Conservation (phyloP, 352 stramenopile species). For the Pythium insidiosum region DNA sequence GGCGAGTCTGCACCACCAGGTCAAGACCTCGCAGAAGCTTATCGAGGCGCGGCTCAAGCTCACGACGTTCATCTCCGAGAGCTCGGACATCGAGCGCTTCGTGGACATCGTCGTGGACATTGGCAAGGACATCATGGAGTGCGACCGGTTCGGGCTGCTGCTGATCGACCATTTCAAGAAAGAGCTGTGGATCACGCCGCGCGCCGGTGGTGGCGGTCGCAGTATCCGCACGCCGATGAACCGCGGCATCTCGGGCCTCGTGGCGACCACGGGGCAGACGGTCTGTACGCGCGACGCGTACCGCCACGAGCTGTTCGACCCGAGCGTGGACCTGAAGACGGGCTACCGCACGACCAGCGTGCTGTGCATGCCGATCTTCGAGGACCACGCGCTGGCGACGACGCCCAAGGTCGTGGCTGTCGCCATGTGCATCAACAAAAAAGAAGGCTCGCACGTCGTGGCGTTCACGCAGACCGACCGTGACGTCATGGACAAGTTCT, state of each 20-base stretch:
- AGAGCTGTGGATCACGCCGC: conserved; percentile 67
- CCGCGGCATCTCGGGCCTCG: conserved; percentile 53
- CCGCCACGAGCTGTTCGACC: conserved; percentile 64
- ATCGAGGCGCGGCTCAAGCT: conserved; percentile 55
- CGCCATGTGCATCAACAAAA: conserved; percentile 90
- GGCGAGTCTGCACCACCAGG: conserved; percentile 49
- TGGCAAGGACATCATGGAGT: conserved; percentile 71
- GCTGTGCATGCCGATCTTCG: conserved; percentile 65
- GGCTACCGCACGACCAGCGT: conserved; percentile 71
- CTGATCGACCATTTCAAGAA: conserved; percentile 75
- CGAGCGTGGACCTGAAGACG: conserved; percentile 59
- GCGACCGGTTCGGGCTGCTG: conserved; percentile 56
- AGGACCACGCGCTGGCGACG: conserved; percentile 38
- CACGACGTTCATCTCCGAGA: conserved; percentile 52
- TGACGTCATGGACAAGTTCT: conserved; percentile 50
- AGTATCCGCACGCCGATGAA: conserved; percentile 62
- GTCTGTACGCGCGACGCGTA: conserved; percentile 64
- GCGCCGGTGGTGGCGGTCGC: conserved; percentile 24
- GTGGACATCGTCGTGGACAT: conserved; percentile 64
- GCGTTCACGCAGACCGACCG: conserved; percentile 53
- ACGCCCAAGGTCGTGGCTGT: conserved; percentile 53
- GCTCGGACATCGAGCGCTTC: conserved; percentile 51
- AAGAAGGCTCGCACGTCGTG: conserved; percentile 57
- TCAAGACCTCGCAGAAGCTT: conserved; percentile 66
- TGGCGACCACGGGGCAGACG: conserved; percentile 44